phyloP scores from a whole-genome alignment of 2,329 filamentous ascomycete genomes.

The Ophiostoma quercus region DNA sequence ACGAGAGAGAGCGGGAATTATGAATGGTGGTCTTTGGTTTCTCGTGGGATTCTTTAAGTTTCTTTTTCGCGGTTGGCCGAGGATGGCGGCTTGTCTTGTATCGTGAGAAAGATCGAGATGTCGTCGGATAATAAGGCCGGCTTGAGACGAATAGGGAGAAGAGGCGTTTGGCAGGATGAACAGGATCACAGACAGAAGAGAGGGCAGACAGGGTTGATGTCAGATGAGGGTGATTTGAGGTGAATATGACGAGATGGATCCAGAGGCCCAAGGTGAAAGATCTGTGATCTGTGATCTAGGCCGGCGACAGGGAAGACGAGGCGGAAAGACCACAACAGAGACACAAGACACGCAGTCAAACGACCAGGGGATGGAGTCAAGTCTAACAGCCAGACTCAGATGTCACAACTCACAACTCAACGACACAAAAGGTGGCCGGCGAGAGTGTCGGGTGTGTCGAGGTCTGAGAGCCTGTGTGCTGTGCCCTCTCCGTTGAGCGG shows the following conservation, averaged over 20 bases:
- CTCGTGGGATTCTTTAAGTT: background rate
- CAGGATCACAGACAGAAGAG: background rate
- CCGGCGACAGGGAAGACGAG: background rate
- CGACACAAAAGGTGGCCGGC: conserved; percentile 2
- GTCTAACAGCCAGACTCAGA: background rate
- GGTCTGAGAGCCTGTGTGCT: conserved; percentile 14
- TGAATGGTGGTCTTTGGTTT: background rate
- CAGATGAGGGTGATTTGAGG: background rate
- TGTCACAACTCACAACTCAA: background rate
- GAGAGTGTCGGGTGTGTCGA: conserved; percentile 12
- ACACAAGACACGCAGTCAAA: background rate
- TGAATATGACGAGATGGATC: background rate
- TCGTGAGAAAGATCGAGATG: background rate
- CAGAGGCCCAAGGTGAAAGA: background rate
- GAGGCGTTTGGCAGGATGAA: background rate
- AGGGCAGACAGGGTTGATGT: background rate
- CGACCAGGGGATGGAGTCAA: background rate
- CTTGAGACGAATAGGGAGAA: background rate
- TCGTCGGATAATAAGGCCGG: background rate
- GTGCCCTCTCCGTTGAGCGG: conserved; percentile 8
- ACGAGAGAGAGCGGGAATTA: background rate
- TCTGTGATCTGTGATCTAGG: background rate
- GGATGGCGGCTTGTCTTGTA: background rate
- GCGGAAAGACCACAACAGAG: background rate
- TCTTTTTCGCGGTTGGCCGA: background rate